Conservation (phyloP, 805 yeast species). For the Metahyphopichia silvanorum region DNA sequence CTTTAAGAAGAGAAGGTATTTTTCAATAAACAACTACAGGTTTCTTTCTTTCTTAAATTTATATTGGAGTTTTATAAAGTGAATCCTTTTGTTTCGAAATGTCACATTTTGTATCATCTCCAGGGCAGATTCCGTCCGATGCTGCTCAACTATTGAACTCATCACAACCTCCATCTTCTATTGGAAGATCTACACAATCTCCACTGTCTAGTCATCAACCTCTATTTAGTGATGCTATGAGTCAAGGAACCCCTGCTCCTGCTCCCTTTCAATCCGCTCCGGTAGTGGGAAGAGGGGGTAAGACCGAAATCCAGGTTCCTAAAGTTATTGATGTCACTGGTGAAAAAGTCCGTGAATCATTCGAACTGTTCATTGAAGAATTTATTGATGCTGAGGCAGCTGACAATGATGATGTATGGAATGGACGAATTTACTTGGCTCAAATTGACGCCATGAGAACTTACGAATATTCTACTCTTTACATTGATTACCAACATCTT, state of each 20-base stretch:
- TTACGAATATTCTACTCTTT: constrained; percentile 72
- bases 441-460: constrained; percentile 80
- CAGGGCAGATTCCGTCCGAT: constrained; percentile 42
- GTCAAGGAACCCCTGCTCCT: constrained; percentile 13
- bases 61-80: neutral
- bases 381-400: constrained; percentile 43
- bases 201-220: constrained; percentile 24
- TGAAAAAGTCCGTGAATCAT: constrained; percentile 88
- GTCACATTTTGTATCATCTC: constrained; percentile 44
- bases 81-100: constrained; percentile 10
- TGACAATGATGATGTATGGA: constrained; percentile 37
- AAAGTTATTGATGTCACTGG: constrained; percentile 90
- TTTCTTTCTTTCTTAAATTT: neutral
- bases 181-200: constrained; percentile 32
- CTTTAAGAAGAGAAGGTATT: neutral
- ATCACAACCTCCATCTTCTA: constrained; percentile 40
- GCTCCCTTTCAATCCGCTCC: constrained; percentile 3
- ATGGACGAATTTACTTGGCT: constrained; percentile 64
- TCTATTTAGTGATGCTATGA: constrained; percentile 21
- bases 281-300: constrained; percentile 41
- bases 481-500: constrained; percentile 81
- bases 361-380: constrained; percentile 77
- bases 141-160: constrained; percentile 38
- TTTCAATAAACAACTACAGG: neutral
- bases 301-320: constrained; percentile 67